Evolutionary conservation across 2,329 filamentous ascomycete species (phyloP), one percentile per base, ranked within the genome.

Genomic region (Phoma sp.): DNA sequence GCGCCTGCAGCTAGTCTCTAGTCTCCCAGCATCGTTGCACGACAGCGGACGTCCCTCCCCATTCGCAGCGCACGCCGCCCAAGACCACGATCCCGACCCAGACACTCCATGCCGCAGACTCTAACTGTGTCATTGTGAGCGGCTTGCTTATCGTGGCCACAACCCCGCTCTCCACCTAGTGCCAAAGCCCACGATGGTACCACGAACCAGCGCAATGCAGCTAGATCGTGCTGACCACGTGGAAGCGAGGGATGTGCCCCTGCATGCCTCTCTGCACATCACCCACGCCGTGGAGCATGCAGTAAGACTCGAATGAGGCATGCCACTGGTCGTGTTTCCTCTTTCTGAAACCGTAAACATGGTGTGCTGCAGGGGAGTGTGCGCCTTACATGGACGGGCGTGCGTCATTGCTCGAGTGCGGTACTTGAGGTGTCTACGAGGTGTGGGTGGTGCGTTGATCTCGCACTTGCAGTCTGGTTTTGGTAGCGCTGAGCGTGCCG

Each of bases 1-100:
- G 49, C 55, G 35, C 51, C 61, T 62, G 62, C 62, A 59, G 52
- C 61, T 65, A 61, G 47, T 32, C 27, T 58, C 41, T 55, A 50
- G 4, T 24, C 22, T 32, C 37, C 24, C 24, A 25, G 22, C 29
- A 49, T 36, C 4, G 37, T 50, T n/a, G 46, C 37, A 51, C 52
- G 5, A 51, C 37, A 51, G 35, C 46, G 47, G 41, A 43, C 41
- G n/a, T 15, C 46, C 24, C 25, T 46, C 32, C 25, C 29, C 45
- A 37, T 46, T 41, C n/a, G 24, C 36, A 46, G 8, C 36, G 40
- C 22, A 44, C 22, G 36, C 47, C 39, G 17, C 17, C 29, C 38
- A 25, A 37, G 25, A 43, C 27, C 38, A 48, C 32, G 33, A 35
- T 41, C 36, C 24, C 2, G 17, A 43, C 22, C 37, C 19, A 41